Percentiles rank a stretch among this genome's conserved stretches.
Conservation (phyloP, 2,329 filamentous ascomycete species). For the Monilinia fructigena region DNA sequence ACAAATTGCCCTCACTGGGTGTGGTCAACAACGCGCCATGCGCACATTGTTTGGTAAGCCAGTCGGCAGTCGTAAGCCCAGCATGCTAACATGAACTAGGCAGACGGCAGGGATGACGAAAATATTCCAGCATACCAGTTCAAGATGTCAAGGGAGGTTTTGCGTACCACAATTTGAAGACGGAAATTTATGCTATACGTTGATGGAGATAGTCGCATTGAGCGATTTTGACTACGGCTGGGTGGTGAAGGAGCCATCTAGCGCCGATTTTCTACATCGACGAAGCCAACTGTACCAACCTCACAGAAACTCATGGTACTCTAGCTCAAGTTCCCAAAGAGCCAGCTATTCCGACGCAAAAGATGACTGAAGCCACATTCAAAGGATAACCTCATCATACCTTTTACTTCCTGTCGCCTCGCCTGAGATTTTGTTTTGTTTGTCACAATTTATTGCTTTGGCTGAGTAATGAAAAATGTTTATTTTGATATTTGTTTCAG, state of each 20-base stretch:
- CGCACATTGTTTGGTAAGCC: slow-evolving; percentile 50
- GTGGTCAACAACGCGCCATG: slow-evolving; percentile 53
- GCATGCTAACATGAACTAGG: slow-evolving; percentile 40
- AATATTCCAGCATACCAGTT: background rate
- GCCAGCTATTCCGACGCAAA: background rate
- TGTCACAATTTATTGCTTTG: background rate
- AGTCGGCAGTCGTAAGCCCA: slow-evolving; percentile 13
- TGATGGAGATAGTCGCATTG: slow-evolving; percentile 47
- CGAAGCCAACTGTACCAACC: slow-evolving; percentile 28
- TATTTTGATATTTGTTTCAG: background rate
- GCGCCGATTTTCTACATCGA: slow-evolving; percentile 30
- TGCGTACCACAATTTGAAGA: slow-evolving; percentile 48
- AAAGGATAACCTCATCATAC: too few species aligned
- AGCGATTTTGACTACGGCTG: slow-evolving; percentile 37
- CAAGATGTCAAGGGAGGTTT: slow-evolving; percentile 44
- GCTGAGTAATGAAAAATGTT: background rate
- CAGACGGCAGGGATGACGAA: slow-evolving; percentile 50
- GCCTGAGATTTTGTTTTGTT: background rate
- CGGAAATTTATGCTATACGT: slow-evolving; percentile 49
- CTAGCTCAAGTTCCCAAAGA: slow-evolving; percentile 1
- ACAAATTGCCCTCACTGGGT: slow-evolving; percentile 56
- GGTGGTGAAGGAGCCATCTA: slow-evolving; percentile 34
- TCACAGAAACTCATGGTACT: slow-evolving; percentile 29
- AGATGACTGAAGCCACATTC: background rate
- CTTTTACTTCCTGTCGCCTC: background rate